A percentile compares a stretch with the other conserved stretches of the same genome.
Evolutionary conservation across 768 basidiomycete species (phyloP).

Genomic region (Mycena galopus): DNA sequence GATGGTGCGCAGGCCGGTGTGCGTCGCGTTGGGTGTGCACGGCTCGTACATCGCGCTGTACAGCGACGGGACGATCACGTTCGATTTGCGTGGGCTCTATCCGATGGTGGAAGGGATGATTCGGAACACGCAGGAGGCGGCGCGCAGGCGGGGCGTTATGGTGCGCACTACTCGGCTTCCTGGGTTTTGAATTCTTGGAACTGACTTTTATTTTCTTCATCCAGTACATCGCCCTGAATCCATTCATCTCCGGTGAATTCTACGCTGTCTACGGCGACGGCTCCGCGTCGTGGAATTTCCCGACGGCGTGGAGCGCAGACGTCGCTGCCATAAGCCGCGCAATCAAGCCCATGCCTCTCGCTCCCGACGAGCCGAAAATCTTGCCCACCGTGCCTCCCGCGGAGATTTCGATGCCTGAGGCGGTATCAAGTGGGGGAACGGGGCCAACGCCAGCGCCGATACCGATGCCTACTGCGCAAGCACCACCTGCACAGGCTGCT

Average conservation of each 20-base stretch:
- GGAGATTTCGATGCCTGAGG: too few species aligned
- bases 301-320: constrained; percentile 1
- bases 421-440: too few species aligned
- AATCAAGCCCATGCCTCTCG: neutral
- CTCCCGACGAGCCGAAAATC: too few species aligned
- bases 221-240: constrained; percentile 17
- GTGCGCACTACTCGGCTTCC: neutral
- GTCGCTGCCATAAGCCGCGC: neutral
- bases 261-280: constrained; percentile 22
- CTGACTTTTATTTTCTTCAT: neutral
- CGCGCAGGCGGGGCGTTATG: neutral
- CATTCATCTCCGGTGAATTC: constrained; percentile 15
- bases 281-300: constrained; percentile 15
- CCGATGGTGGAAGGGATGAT: neutral
- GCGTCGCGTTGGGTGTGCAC: neutral
- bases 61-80: neutral
- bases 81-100: neutral
- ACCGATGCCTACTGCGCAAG: too few species aligned
- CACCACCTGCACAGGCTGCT: too few species aligned
- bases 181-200: too few species aligned
- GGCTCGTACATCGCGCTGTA: neutral
- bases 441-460: too few species aligned
- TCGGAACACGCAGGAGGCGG: neutral
- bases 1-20: neutral
- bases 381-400: neutral